Base-by-base conservation (phyloP, 2,329 filamentous ascomycete genomes). In the Exophiala aquamarina region DNA sequence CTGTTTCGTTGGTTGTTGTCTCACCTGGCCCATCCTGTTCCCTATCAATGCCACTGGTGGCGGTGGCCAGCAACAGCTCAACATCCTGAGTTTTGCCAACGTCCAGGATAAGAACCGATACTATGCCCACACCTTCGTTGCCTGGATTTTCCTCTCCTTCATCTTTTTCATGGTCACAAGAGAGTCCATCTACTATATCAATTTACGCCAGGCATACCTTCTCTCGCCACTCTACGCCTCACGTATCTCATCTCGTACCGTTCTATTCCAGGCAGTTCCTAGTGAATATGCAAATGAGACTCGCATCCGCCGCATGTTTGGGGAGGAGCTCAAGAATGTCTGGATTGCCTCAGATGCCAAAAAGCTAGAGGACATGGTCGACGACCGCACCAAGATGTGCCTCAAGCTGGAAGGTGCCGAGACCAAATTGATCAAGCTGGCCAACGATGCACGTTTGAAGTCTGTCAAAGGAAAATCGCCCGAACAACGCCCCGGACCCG, bases 101-200 rank as follows among this genome's bases (percentile, higher is more conserved):
- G 75, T 95, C 50, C 68, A 72, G n/a, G 67, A 81, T 44, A 77
- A 78, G 47, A 79, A 79, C 58, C 82, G 82, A 55, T 85, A 88
- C 66, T 96, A 86, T 66, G 92, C 90, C 0, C 89, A 95, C 65
- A 80, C 81, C n/a, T 78, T 88, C 42, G 74, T 90, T 43, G 83
- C 84, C 1, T 95, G 89, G 82, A 67, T 91, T 40, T 97, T 89
- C 70, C 90, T 87, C 66, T 70, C 81, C 36, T 97, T 97, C 64
- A 77, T 97, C 56, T 85, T 97, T 66, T 93, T 88, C 69, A 84
- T 89, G 62, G 82, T 97, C 54, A 86, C 90, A 46, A 81, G 92
- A 48, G 92, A 97, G 68, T 84, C 82, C 63, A 86, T 97, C 59
- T 95, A 85, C 77, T 95, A 89, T 69, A 86, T 96, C 73, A 95